Evolutionary conservation across 306 rosid genomes (phyloP).

Genomic region (Vigna nakashimae): DNA sequence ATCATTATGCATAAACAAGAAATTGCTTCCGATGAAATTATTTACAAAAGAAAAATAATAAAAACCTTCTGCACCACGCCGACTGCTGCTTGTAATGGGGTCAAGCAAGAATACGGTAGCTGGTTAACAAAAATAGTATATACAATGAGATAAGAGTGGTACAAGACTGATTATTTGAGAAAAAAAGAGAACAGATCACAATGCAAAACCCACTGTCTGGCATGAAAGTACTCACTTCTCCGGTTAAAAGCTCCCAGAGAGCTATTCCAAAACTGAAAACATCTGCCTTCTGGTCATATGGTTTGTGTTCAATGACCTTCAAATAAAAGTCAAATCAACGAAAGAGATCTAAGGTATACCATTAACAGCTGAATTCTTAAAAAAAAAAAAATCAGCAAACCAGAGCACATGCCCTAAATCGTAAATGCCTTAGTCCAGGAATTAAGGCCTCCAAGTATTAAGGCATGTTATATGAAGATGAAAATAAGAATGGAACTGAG

Average conservation of each 20-base stretch:
- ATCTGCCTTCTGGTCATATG: slow-evolving; percentile 96
- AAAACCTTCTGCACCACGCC: slow-evolving; percentile 98
- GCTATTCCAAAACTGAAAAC: slow-evolving; percentile 95
- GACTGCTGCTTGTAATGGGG: slow-evolving; percentile 98
- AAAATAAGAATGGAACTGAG: slow-evolving; percentile 19
- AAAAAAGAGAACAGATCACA: slow-evolving; percentile 26
- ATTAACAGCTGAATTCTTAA: slow-evolving; percentile 42
- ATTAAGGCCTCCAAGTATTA: not conserved
- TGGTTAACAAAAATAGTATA: slow-evolving; percentile 50
- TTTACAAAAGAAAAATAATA: slow-evolving; percentile 27
- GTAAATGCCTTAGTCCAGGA: slow-evolving; percentile 1
- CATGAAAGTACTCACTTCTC: slow-evolving; percentile 73
- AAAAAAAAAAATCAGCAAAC: slow-evolving; percentile 17
- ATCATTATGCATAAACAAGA: slow-evolving; percentile 21
- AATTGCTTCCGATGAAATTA: not conserved
- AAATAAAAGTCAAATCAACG: slow-evolving; percentile 47
- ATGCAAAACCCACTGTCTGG: slow-evolving; percentile 30
- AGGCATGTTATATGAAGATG: slow-evolving; percentile 18
- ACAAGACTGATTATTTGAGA: slow-evolving; percentile 19
- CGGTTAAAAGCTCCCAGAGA: slow-evolving; percentile 97
- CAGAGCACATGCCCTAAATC: slow-evolving; percentile 7
- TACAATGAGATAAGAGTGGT: slow-evolving; percentile 31
- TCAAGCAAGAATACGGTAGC: slow-evolving; percentile 87
- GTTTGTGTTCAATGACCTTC: slow-evolving; percentile 99
- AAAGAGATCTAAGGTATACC: slow-evolving; percentile 35